Base-by-base conservation (phyloP, 2,329 filamentous ascomycete species). In the Botrytis aclada region DNA sequence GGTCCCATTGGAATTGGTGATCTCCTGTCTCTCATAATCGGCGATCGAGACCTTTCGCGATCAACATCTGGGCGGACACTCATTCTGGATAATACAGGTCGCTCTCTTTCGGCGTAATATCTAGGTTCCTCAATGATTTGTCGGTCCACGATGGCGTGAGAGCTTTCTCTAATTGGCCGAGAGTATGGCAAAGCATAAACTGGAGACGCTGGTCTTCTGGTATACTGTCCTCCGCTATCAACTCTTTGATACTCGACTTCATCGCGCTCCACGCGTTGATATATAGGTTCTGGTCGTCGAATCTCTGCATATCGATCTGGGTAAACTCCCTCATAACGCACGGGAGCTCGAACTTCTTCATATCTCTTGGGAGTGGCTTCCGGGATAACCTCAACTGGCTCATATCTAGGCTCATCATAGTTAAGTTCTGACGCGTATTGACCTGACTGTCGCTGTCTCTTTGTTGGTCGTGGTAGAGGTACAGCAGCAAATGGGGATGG, bases 401-500 rank as follows among this genome's bases (percentile, higher is more conserved):
- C 81, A 74, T 84, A 83, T 75, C 83, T 82, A n/a, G 83, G 80
- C 72, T 87, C 86, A 64, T 85, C 83, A 72, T 85, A 83, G 66
- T 82, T 82, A 69, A 83, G 78, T 71, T 83, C 82, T 51, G 81
- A 78, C 37, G 81, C 81, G 72, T 84, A 84, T 66, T 82, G 83
- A 62, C 83, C 81, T 41, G 81, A 80, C 63, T 87, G 84, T 75
- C 86, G 85, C 77, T 86, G 85, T 69, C 89, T 86, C 79, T 91
- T 91, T 76, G 83, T 83, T 16, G 89, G 86, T 66, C 88, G 85
- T 45, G 84, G 80, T 74, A 86, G 84, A n/a, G 86, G 83, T 32
- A 85, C 85, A 29, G 85, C 85, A 74, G 83, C 83, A 69, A 90
- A 81, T 14, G 88, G 89, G 10, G 89, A 91, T 1, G 88, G 86